Evolutionary conservation across 192 early-diverging fungal genomes (phyloP).

Genomic region (Coemansia sp.): DNA sequence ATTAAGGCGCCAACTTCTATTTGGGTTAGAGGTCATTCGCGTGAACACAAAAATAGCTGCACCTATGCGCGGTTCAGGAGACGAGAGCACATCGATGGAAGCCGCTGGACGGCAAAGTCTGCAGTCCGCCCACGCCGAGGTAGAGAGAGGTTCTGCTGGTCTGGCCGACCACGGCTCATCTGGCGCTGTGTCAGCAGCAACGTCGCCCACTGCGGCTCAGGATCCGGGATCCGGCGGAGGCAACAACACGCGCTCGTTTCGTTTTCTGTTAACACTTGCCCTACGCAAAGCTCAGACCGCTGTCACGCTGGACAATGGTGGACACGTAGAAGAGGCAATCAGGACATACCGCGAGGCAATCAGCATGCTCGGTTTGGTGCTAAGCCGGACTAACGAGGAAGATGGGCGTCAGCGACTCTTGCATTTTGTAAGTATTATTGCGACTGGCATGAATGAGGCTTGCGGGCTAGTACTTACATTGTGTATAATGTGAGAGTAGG

Average conservation of each 20-base stretch:
- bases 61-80: slow-evolving; percentile 21
- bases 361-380: slow-evolving; percentile 55
- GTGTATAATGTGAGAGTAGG: neutral
- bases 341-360: slow-evolving; percentile 56
- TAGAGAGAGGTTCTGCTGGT: neutral
- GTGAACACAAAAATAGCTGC: neutral
- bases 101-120: neutral
- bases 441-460: neutral
- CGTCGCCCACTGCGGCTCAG: slow-evolving; percentile 5
- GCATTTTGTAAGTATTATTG: slow-evolving; percentile 52
- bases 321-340: slow-evolving; percentile 52
- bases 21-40: neutral
- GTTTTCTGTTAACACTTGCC: slow-evolving; percentile 53
- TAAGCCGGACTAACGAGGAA: slow-evolving; percentile 52
- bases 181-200: neutral
- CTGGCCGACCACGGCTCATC: neutral
- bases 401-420: slow-evolving; percentile 51
- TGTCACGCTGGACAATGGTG: slow-evolving; percentile 52
- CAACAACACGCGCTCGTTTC: slow-evolving; percentile 56
- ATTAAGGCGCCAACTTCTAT: neutral
- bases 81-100: slow-evolving; percentile 18
- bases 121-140: neutral
- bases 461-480: neutral
- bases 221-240: slow-evolving; percentile 19
- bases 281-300: slow-evolving; percentile 55